Base-by-base conservation (phyloP, 768 basidiomycete genomes). In the Lentinula sp. region DNA sequence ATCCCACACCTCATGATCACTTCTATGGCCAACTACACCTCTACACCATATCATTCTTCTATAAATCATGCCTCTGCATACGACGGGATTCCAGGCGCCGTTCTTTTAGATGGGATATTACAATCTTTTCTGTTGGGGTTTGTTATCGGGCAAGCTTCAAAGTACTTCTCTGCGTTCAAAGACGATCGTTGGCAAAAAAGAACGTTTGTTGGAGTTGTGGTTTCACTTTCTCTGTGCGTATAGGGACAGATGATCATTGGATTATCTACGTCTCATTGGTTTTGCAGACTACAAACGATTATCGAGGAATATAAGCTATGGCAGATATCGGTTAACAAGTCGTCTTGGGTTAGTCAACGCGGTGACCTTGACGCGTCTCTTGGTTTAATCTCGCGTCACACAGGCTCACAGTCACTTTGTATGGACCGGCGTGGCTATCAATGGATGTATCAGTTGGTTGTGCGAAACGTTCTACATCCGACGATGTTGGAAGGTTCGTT, bases 391-490 rank as follows among this genome's bases (percentile, higher is more conserved):
- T 37, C 12, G 43, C 28, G 55, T 45, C 23, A 36, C 68, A 66
- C 67, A 78, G 75, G 72, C 77, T 41, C 71, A 73, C 2, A 79
- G 73, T 60, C 66, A 66, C 0, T 73, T 82, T 18, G 71, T 77
- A 62, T 80, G 77, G 76, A 70, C 75, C 0, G 80, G 81, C 54
- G 64, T 82, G 39, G 77, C 83, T 58, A 55, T 82, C 39, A 83
- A 82, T 63, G 80, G 80, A 3, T 65, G 77, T 8, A 76, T 83
- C 41, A 78, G 76, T 63, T 69, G 75, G 58, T 54, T 80, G 39
- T 83, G 81, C 64, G 77, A 84, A 66, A 68, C 72, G 3, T 84
- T 79, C 62, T 80, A 80, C 48, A 77, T 83, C 32, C 70, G 76
- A 41, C 70, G 78, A 57, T 83, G 82, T 60, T 85, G 81, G 79